These are phyloP conservation scores for Ganoderma meredithae DNA, from an alignment of 1,284 basidiomycete genomes.

Conservation along the genomic window DNA sequence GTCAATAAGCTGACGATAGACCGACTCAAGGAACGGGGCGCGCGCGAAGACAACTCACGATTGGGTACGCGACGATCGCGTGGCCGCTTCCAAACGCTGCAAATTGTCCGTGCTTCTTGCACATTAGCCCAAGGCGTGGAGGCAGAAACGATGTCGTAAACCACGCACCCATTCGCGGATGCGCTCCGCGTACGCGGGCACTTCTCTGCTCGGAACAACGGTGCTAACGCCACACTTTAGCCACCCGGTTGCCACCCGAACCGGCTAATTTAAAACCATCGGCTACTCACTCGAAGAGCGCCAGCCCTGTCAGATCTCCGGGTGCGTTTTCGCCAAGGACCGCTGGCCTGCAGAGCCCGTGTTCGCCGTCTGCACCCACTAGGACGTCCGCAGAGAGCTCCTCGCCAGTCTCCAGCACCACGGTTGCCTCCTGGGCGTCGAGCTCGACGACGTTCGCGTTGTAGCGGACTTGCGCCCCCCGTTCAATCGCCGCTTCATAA, in stretches of 20 bases:
- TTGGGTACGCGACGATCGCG: conserved; percentile 45
- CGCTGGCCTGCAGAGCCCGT: conserved; percentile 35
- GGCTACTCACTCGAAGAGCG: conserved; percentile 53
- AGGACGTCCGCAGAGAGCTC: conserved; percentile 61
- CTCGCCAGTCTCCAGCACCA: conserved; percentile 53
- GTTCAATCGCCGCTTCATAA: conserved; percentile 52
- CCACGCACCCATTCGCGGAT: conserved; percentile 16
- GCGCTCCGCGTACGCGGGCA: neutral
- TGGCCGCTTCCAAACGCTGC: conserved; percentile 51
- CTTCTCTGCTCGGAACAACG: neutral
- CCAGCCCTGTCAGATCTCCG: conserved; percentile 38
- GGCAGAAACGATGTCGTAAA: neutral
- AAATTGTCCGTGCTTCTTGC: conserved; percentile 44
- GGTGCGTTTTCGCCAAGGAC: conserved; percentile 44
- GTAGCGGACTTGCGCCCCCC: conserved; percentile 36
- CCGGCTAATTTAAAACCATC: neutral
- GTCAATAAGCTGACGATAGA: no score
- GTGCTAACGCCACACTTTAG: conserved; percentile 15
- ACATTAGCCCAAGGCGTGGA: neutral
- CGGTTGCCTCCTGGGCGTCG: conserved; percentile 42
- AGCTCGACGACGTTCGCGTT: conserved; percentile 34
- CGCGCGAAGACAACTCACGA: conserved; percentile 39
- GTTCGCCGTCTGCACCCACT: conserved; percentile 69
- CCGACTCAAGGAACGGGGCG: neutral
- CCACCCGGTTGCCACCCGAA: neutral